These are phyloP conservation scores for Arthrinium puccinioides DNA, from an alignment of 2,329 filamentous ascomycete species.

Conservation along the genomic window DNA sequence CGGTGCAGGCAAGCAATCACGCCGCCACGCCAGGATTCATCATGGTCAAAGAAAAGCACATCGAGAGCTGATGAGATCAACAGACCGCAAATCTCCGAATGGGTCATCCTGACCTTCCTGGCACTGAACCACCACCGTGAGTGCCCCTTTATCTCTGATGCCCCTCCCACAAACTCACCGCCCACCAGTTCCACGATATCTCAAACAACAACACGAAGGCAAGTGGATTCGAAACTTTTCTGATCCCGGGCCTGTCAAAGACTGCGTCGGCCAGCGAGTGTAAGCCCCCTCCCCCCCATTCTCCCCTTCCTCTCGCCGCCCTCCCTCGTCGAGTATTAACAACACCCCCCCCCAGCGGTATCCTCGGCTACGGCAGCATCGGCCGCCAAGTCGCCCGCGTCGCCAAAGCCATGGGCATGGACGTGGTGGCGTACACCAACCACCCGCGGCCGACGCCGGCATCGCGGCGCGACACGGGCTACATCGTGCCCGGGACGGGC, in stretches of 20 bases:
- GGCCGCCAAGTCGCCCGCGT: conserved; percentile 38
- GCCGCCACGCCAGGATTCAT: too few relatives aligned
- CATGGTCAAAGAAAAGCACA: background rate
- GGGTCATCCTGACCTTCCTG: conserved; percentile 46
- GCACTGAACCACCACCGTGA: conserved; percentile 39
- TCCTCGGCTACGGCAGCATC: conserved; percentile 38
- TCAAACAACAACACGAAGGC: conserved; percentile 1
- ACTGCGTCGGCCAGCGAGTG: conserved; percentile 42
- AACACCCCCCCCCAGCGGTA: conserved; percentile 19
- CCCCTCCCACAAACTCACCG: background rate
- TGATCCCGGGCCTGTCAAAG: conserved; percentile 30
- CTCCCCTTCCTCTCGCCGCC: background rate
- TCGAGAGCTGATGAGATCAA: background rate
- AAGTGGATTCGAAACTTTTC: conserved; percentile 31
- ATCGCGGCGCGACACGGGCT: conserved; percentile 50
- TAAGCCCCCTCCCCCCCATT: conserved; percentile 29
- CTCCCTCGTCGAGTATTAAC: background rate
- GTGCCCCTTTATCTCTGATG: conserved; percentile 12
- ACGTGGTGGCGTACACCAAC: conserved; percentile 60
- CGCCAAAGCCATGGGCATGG: conserved; percentile 54
- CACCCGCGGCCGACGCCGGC: conserved; percentile 51
- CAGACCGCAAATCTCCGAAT: conserved; percentile 50
- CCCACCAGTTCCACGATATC: background rate
- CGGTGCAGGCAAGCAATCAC: background rate
- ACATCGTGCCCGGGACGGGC: conserved; percentile 55